Conservation (phyloP, 257 asterid species). For the Asclepias syriaca region DNA sequence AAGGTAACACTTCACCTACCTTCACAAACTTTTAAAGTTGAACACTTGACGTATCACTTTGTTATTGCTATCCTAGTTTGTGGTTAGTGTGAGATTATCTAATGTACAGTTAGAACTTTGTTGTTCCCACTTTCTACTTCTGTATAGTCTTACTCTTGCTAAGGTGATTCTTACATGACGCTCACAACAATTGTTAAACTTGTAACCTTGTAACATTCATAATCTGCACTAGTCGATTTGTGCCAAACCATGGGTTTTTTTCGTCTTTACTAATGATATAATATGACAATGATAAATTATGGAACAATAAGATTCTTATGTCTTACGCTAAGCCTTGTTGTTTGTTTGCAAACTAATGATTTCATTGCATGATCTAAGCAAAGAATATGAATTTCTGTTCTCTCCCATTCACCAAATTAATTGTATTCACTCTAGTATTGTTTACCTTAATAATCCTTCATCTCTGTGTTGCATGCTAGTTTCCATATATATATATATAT, state of each 20-base stretch:
- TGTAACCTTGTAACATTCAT: too few relatives aligned
- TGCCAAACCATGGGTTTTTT: too few relatives aligned
- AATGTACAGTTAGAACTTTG: neutral
- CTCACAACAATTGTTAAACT: too few relatives aligned
- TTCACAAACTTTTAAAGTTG: neutral
- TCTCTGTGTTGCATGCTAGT: neutral
- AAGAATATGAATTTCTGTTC: neutral
- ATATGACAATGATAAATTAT: neutral
- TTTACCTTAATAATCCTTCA: neutral
- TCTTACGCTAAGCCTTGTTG: neutral
- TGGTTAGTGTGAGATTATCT: neutral
- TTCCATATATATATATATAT: neutral
- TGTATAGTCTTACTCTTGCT: too few relatives aligned
- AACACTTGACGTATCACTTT: neutral
- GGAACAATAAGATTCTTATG: neutral
- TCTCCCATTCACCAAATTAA: neutral
- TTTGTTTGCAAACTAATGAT: neutral
- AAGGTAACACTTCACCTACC: constrained; percentile 5
- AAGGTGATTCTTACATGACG: too few relatives aligned
- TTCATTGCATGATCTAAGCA: neutral
- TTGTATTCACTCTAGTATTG: neutral
- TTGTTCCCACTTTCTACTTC: neutral
- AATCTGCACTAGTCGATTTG: too few relatives aligned
- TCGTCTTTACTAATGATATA: neutral
- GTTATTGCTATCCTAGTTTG: neutral